Conservation (phyloP, 2,329 filamentous ascomycete genomes). For the Neurospora crassa region DNA sequence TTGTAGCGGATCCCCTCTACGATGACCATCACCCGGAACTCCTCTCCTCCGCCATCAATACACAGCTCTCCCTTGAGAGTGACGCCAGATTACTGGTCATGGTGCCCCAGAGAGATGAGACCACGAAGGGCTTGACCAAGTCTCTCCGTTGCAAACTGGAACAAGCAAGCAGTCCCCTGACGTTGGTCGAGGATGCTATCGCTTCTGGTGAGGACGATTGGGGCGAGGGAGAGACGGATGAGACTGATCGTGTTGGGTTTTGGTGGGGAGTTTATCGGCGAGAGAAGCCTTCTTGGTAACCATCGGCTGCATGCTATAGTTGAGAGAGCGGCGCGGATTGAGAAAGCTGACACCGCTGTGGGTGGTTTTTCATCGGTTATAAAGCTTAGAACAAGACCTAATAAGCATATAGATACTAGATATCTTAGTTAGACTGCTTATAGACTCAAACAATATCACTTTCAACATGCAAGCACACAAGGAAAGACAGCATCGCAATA, state of each 20-base stretch:
- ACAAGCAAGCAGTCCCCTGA: slow-evolving; percentile 34
- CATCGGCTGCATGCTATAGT: background rate
- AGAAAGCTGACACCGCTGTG: background rate
- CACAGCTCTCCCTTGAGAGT: slow-evolving; percentile 50
- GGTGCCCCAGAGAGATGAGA: slow-evolving; percentile 67
- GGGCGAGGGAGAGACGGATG: slow-evolving; percentile 40
- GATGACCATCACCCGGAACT: slow-evolving; percentile 71
- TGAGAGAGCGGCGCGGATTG: background rate
- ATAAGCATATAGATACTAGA: background rate
- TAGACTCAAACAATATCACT: background rate
- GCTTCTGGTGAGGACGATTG: slow-evolving; percentile 67
- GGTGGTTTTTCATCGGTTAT: background rate
- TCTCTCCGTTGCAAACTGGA: slow-evolving; percentile 55
- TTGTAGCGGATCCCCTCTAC: slow-evolving; percentile 83
- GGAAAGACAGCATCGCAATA: background rate
- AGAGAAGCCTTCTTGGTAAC: background rate
- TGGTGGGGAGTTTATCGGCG: slow-evolving; percentile 57
- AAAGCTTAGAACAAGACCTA: background rate
- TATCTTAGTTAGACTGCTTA: background rate
- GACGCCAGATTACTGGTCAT: slow-evolving; percentile 66
- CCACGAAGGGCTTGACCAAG: slow-evolving; percentile 50
- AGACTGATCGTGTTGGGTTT: slow-evolving; percentile 41
- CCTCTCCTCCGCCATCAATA: slow-evolving; percentile 59
- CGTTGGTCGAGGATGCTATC: slow-evolving; percentile 49
- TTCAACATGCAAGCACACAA: too few species aligned